Percentiles rank a stretch among this genome's conserved stretches.
These are phyloP conservation scores for Buxus sempervirens DNA, from an alignment of 164 flowering plant genomes.

Conservation along the genomic window DNA sequence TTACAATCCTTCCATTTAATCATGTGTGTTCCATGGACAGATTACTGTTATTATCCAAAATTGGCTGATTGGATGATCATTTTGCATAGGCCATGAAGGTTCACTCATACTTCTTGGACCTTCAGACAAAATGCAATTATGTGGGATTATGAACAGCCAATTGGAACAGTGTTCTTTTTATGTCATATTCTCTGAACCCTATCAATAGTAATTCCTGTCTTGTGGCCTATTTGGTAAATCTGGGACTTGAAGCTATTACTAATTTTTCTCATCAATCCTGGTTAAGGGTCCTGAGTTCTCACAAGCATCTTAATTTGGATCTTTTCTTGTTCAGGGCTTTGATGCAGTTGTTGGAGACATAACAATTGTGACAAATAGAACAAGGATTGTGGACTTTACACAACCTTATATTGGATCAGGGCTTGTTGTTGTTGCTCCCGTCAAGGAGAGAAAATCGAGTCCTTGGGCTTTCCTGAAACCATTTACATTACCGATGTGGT, in stretches of 20 bases:
- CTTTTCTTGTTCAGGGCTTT: slow-evolving; percentile 42
- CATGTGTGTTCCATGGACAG: too few relatives aligned
- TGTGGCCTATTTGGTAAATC: not conserved
- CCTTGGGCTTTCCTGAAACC: slow-evolving; percentile 91
- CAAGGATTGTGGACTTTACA: slow-evolving; percentile 82
- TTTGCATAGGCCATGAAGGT: not conserved
- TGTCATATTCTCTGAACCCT: not conserved
- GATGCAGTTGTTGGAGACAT: slow-evolving; percentile 96
- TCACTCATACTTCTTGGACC: not conserved
- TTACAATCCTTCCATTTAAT: too few relatives aligned
- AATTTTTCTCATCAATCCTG: not conserved
- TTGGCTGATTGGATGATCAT: not conserved
- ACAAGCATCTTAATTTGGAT: slow-evolving; percentile 5
- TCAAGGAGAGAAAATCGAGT: slow-evolving; percentile 48
- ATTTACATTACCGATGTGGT: slow-evolving; percentile 79
- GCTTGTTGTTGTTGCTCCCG: slow-evolving; percentile 77
- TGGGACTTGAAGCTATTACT: not conserved
- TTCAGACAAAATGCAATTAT: not conserved
- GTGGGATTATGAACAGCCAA: not conserved
- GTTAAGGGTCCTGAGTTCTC: not conserved
- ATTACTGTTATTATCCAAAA: not conserved
- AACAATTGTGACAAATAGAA: slow-evolving; percentile 75
- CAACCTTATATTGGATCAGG: slow-evolving; percentile 92
- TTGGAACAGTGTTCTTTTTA: not conserved
- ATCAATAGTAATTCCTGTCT: not conserved